Evolutionary conservation across 345 rosid species (phyloP).

Genomic region (Turnera subulata): DNA sequence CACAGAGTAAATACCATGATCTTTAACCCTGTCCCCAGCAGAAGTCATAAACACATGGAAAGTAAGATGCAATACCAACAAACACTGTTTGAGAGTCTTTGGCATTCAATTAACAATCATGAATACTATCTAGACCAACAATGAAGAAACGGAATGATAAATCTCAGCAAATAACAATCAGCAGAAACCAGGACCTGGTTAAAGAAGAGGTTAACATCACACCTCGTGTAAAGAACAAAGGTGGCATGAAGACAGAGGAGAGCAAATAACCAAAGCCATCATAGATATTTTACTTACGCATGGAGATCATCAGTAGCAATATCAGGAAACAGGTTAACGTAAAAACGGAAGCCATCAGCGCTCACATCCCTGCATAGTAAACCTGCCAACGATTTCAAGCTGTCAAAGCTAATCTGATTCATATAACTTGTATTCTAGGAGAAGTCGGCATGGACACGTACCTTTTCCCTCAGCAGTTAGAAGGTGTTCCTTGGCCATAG

Average conservation of each 20-base stretch:
- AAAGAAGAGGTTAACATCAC: too few relatives aligned
- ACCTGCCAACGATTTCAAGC: slow-evolving; percentile 43
- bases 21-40: slow-evolving; percentile 22
- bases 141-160: background rate
- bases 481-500: slow-evolving; percentile 98
- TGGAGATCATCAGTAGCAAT: slow-evolving; percentile 44
- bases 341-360: slow-evolving; percentile 83
- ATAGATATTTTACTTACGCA: slow-evolving; percentile 45
- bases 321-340: slow-evolving; percentile 70
- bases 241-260: too few relatives aligned
- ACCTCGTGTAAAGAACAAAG: too few relatives aligned
- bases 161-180: background rate
- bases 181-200: too few relatives aligned
- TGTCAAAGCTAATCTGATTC: slow-evolving; percentile 4
- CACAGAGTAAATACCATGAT: slow-evolving; percentile 16
- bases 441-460: slow-evolving; percentile 17
- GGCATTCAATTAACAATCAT: too few relatives aligned
- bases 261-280: background rate
- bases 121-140: too few relatives aligned
- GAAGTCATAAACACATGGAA: too few relatives aligned
- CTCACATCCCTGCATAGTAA: slow-evolving; percentile 86
- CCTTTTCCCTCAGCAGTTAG: slow-evolving; percentile 89
- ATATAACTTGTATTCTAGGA: background rate
- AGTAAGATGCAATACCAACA: too few relatives aligned
- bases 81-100: too few relatives aligned